phyloP scores from a whole-genome alignment of 169 alveolate species.

The Perkinsus chesapeaki region DNA sequence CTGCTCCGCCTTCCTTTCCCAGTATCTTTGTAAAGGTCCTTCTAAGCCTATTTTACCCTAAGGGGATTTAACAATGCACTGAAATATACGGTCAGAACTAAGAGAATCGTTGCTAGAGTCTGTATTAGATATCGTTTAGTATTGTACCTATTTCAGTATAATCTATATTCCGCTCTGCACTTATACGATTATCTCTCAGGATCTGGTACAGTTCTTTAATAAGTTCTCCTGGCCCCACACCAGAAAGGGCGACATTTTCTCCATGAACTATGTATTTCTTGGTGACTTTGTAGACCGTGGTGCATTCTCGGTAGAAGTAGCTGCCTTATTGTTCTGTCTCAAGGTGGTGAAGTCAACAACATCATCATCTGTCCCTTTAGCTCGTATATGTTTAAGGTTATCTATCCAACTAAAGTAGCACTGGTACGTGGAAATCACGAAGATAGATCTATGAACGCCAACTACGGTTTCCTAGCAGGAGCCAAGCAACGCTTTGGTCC shows the following conservation, averaged over 20 bases:
- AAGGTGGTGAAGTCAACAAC: constrained; percentile 24
- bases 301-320: constrained; percentile 51
- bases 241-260: constrained; percentile 68
- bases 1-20: too few relatives aligned
- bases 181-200: not conserved
- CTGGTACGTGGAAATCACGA: constrained; percentile 75
- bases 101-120: too few relatives aligned
- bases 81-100: too few relatives aligned
- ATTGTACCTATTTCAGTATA: too few relatives aligned
- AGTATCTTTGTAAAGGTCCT: too few relatives aligned
- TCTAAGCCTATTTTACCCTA: too few relatives aligned
- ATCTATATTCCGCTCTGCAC: not conserved
- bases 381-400: constrained; percentile 1
- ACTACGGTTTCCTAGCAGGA: constrained; percentile 28
- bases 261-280: constrained; percentile 71
- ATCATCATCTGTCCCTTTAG: not conserved
- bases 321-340: constrained; percentile 40
- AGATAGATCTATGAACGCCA: constrained; percentile 23
- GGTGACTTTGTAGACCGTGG: constrained; percentile 74
- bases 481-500: constrained; percentile 19
- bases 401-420: constrained; percentile 44
- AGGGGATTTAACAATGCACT: too few relatives aligned
- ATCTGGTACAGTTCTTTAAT: constrained; percentile 42
- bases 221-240: constrained; percentile 40
- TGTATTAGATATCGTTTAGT: too few relatives aligned